Evolutionary conservation across 345 rosid species (phyloP).

Genomic region (Crucihimalaya himalaica): DNA sequence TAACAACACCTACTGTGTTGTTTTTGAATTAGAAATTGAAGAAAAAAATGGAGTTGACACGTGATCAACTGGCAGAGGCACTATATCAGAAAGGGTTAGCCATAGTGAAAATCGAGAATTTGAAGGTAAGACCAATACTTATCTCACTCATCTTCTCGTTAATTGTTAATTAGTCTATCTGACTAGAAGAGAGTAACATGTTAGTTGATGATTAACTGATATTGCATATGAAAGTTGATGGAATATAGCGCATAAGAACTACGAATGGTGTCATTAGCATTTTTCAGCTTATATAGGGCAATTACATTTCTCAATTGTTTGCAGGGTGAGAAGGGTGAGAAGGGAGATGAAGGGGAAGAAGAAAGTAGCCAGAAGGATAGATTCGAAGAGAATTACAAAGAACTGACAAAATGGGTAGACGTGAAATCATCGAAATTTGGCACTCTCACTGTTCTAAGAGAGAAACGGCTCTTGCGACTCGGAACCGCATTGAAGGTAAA

Average conservation of each 20-base stretch:
- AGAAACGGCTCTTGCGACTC: slow-evolving; percentile 65
- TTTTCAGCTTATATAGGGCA: not conserved
- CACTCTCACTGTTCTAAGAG: slow-evolving; percentile 68
- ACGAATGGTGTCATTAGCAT: not conserved
- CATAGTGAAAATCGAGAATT: slow-evolving; percentile 58
- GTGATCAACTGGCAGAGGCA: slow-evolving; percentile 87
- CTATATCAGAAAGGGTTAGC: slow-evolving; percentile 90
- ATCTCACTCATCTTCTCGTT: slow-evolving; percentile 1
- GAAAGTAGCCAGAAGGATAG: slow-evolving; percentile 49
- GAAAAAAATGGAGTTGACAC: slow-evolving; percentile 79
- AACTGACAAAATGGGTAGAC: slow-evolving; percentile 86
- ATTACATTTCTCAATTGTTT: slow-evolving; percentile 11
- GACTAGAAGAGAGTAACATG: not conserved
- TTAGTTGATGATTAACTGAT: not conserved
- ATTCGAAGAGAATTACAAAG: slow-evolving; percentile 78
- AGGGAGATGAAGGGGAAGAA: slow-evolving; percentile 47
- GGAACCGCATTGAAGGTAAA: slow-evolving; percentile 92
- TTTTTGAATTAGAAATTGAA: slow-evolving; percentile 48
- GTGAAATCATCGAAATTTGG: slow-evolving; percentile 78
- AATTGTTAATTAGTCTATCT: slow-evolving; percentile 23
- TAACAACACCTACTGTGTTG: not conserved
- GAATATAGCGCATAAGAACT: not conserved
- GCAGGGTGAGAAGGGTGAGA: slow-evolving; percentile 63
- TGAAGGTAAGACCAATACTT: slow-evolving; percentile 47
- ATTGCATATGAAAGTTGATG: not conserved